Percentiles rank a stretch among this genome's conserved stretches.
Evolutionary conservation across 129 eudicot species (phyloP).

Genomic region (Daucus carota): DNA sequence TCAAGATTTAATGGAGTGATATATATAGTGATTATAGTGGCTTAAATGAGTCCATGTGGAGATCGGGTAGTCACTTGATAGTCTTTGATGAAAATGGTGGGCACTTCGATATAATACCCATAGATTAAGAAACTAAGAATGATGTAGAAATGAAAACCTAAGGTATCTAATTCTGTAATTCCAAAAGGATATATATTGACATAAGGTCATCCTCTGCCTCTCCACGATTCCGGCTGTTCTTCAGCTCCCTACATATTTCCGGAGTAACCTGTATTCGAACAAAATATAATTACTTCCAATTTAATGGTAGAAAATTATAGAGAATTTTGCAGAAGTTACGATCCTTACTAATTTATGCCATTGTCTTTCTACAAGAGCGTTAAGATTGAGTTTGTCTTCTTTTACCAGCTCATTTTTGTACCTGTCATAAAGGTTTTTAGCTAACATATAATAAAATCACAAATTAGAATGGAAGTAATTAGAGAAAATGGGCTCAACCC

Average conservation of each 20-base stretch:
- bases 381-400: slow-evolving; percentile 67
- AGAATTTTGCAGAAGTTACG: neutral
- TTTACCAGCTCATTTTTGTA: slow-evolving; percentile 69
- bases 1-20: no score
- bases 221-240: slow-evolving; percentile 82
- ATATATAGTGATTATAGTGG: no score
- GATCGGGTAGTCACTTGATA: no score
- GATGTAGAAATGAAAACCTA: neutral
- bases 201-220: slow-evolving; percentile 72
- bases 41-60: no score
- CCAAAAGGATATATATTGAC: slow-evolving; percentile 74
- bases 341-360: slow-evolving; percentile 65
- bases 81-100: no score
- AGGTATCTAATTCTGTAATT: neutral
- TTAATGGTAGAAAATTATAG: neutral
- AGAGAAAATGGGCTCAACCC: neutral
- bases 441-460: neutral
- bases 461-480: neutral
- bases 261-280: slow-evolving; percentile 57
- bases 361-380: slow-evolving; percentile 52
- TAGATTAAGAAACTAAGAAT: neutral
- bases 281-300: neutral
- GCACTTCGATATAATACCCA: no score
- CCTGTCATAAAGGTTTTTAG: slow-evolving; percentile 19
- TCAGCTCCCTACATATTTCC: slow-evolving; percentile 76